Evolutionary conservation across 2,329 filamentous ascomycete genomes (phyloP), one percentile per base, ranked within the genome.

Genomic region (Whalleya microplaca): DNA sequence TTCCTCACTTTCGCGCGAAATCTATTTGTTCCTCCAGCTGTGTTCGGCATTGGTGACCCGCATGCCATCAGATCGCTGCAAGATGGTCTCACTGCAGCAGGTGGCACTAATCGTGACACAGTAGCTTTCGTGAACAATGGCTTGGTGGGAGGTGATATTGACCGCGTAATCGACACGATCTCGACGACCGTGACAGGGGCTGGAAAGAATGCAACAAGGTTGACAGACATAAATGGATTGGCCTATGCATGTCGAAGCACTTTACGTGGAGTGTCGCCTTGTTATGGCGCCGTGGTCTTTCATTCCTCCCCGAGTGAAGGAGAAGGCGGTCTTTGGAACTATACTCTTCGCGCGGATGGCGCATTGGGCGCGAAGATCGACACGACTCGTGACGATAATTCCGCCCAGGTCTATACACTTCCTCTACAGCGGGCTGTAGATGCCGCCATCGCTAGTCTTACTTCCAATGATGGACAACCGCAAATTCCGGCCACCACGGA

Each of bases 401-500:
- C 91, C 70, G 85, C 84, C 46, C 82, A 96, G 72, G 78, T 94
- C 19, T 96, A 93, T 66, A 74, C 90, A 41, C 76, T 96, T 18
- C 93, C 92, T 1, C 77, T 96, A 20, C 92, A 96, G 72, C 84
- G 86, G 59, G 86, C 90, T 10, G 84, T 96, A 43, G 91, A 96
- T 70, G 75, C 79, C 56, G 84, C 88, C 21, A 96, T 96, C 61
- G 83, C 84, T 2, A 73, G 67, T 23, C 81, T 83, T 59, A 75
- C 76, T 9, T 72, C 71, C 20, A 64, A 74, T 53, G 67, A 75
- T 42, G 62, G 63, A 18, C 57, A 50, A 21, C 41, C 64, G 43
- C 58, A 69, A 23, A 72, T 84, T 14, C 79, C 80, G 6, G 63
- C 65, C 37, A 71, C 72, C 5, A 76, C 80, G n/a, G 75, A 87